phyloP scores from a whole-genome alignment of 768 basidiomycete species.

The Mrakia frigida region DNA sequence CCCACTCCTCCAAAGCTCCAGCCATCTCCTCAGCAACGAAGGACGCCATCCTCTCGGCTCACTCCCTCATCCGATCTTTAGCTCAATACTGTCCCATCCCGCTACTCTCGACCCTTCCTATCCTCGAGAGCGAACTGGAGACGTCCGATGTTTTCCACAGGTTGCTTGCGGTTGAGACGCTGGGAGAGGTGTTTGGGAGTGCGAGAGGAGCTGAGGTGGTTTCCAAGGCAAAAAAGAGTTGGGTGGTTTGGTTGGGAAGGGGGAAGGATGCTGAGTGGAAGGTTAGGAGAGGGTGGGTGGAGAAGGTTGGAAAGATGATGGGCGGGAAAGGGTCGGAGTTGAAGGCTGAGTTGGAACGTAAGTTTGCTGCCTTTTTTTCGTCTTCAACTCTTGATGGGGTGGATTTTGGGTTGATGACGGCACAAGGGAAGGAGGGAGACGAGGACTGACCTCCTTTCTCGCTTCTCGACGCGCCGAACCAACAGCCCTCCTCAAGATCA shows the following conservation, averaged over 20 bases:
- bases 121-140: constrained; percentile 31
- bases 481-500: constrained; percentile 51
- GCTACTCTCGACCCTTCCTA: constrained; percentile 24
- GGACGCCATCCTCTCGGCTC: constrained; percentile 1
- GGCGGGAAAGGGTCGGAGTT: constrained; percentile 11
- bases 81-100: constrained; percentile 12
- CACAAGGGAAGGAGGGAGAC: constrained; percentile 45
- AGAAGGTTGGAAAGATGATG: constrained; percentile 56
- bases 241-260: constrained; percentile 75
- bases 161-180: constrained; percentile 71
- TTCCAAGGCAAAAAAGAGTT: constrained; percentile 68
- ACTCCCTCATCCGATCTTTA: constrained; percentile 25
- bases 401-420: constrained; percentile 46
- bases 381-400: no score
- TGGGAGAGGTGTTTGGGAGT: constrained; percentile 85
- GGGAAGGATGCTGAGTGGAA: constrained; percentile 65
- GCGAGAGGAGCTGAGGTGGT: constrained; percentile 34
- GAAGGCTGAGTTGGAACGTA: constrained; percentile 65
- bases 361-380: constrained; percentile 35
- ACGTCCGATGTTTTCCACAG: constrained; percentile 51
- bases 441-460: neutral
- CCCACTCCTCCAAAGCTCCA: constrained; percentile 2
- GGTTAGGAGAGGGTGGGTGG: constrained; percentile 75
- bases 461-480: neutral
- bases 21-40: neutral